phyloP scores from a whole-genome alignment of 129 eudicot species.

The Cynara cardunculus region DNA sequence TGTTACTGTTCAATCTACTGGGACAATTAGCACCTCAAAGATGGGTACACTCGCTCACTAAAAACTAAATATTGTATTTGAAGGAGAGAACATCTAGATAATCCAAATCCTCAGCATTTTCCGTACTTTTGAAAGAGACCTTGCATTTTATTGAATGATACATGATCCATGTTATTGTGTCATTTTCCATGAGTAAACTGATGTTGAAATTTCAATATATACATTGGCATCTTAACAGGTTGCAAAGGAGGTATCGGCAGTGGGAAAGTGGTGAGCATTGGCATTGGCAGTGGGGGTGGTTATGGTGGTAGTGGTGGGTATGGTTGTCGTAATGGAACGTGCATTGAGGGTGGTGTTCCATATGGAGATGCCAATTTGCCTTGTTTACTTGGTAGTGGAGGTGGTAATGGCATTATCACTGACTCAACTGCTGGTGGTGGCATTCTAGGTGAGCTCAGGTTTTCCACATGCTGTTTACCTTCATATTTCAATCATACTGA shows the following conservation, averaged over 20 bases:
- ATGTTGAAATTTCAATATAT: conserved; percentile 5
- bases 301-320: conserved; percentile 92
- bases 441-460: conserved; percentile 55
- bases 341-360: conserved; percentile 65
- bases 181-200: not conserved
- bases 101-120: not conserved
- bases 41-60: conserved; percentile 54
- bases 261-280: conserved; percentile 47
- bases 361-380: conserved; percentile 83
- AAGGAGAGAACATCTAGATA: conserved; percentile 1
- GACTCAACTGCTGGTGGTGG: conserved; percentile 93
- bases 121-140: not conserved
- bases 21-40: conserved; percentile 79
- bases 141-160: not conserved
- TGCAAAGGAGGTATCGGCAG: conserved; percentile 81
- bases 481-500: not conserved
- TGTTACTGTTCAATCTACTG: conserved; percentile 55
- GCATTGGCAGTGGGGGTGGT: conserved; percentile 91
- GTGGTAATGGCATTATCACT: conserved; percentile 64
- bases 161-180: not conserved
- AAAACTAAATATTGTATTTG: conserved; percentile 11
- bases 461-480: not conserved
- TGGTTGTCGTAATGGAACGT: conserved; percentile 63
- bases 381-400: conserved; percentile 97
- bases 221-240: conserved; percentile 44